Evolutionary conservation across 192 early-diverging fungal species (phyloP), one percentile per base, ranked within the genome.

Genomic region (Podila horticola): DNA sequence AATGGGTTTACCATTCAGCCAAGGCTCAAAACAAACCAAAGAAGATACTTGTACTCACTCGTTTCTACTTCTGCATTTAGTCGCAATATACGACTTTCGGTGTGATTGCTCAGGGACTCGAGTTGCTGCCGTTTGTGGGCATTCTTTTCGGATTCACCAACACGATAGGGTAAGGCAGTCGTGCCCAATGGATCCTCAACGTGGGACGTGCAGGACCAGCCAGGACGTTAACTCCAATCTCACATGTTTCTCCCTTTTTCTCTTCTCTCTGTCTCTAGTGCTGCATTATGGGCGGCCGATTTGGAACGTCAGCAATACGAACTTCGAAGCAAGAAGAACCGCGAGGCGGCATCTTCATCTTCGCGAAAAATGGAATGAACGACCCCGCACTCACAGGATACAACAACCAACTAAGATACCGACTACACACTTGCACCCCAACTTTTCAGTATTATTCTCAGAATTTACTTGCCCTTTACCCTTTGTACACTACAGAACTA

Each of bases 71-170:
- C 45, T 24, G 22, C 38, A 52, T 15, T 15, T 76, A 75, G 64
- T 67, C 73, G 6, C 64, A 83, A 26, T 87, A 87, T 62, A 84
- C 75, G 4, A 66, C 69, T 0, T 87, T 87, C 66, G 82, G 86
- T 24, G 68, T 87, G 38, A 79, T 87, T 51, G 84, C 86, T 13
- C 72, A 74, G 33, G 82, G 77, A 20, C 72, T 87, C 31, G 86
- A 87, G 69, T 69, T 84, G 76, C 60, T 87, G 51, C 86, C 86
- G 17, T 76, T 84, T 67, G 59, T 75, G 26, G 86, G 86, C 2
- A 83, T 82, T 69, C 48, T 84, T 55, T 87, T 87, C 83, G 72
- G 70, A n/a, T 87, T 82, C 60, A 85, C 86, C 41, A 87, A 85
- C 68, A 75, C 82, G 26, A 82, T 87, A 69, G 86, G 86, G 86